Conservation (phyloP, 257 asterid species). For the Jaltomata sinuosa region DNA sequence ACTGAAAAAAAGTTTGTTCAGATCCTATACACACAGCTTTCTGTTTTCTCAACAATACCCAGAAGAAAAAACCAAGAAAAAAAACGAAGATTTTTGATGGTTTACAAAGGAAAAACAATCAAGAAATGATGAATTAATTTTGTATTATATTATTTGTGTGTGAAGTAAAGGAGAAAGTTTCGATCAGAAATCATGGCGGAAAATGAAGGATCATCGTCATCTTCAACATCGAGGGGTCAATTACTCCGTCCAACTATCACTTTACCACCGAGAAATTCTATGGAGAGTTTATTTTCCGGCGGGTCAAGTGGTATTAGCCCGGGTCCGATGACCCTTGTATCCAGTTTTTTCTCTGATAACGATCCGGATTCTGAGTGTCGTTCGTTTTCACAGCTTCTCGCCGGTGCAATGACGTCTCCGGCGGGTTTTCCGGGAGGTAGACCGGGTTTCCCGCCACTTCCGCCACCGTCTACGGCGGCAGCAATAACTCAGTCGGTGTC, state of each 20-base stretch:
- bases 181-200: constrained; percentile 37
- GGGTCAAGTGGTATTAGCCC: constrained; percentile 51
- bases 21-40: not conserved
- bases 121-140: not conserved
- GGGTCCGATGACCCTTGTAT: constrained; percentile 68
- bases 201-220: constrained; percentile 29
- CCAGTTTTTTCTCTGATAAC: constrained; percentile 63
- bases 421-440: constrained; percentile 7
- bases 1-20: not conserved
- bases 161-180: not conserved
- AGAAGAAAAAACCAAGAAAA: not conserved
- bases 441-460: constrained; percentile 13
- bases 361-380: constrained; percentile 60
- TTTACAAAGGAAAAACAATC: not conserved
- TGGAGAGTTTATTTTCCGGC: constrained; percentile 35
- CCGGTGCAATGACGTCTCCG: constrained; percentile 46
- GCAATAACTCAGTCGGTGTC: constrained; percentile 35
- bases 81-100: not conserved
- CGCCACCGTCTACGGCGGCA: constrained; percentile 5
- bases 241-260: constrained; percentile 39
- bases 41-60: not conserved
- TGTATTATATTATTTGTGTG: not conserved
- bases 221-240: constrained; percentile 22
- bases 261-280: constrained; percentile 41
- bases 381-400: constrained; percentile 76